phyloP scores from a whole-genome alignment of 805 yeast species.

The Cyberlindnera amylophila region DNA sequence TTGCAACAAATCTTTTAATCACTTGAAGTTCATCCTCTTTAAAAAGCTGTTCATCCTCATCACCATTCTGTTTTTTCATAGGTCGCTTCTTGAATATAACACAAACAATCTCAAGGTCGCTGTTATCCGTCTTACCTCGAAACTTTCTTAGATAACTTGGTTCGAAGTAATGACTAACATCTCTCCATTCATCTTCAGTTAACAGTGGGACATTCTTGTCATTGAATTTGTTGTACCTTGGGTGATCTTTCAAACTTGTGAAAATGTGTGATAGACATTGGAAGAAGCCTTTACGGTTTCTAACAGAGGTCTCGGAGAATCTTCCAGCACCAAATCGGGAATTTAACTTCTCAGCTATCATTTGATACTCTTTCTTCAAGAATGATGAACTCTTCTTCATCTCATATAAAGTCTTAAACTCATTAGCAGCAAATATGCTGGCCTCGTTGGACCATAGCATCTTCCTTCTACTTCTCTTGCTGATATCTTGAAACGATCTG shows the following conservation, averaged over 20 bases:
- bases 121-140: slow-evolving; percentile 13
- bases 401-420: slow-evolving; percentile 12
- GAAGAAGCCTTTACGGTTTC: slow-evolving; percentile 18
- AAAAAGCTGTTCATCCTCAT: background rate
- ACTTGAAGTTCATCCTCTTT: slow-evolving; percentile 3
- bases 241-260: slow-evolving; percentile 9
- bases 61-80: slow-evolving; percentile 7
- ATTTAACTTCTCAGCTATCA: slow-evolving; percentile 12
- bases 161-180: slow-evolving; percentile 10
- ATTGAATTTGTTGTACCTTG: slow-evolving; percentile 5
- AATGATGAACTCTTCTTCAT: slow-evolving; percentile 16
- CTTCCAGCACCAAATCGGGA: slow-evolving; percentile 3
- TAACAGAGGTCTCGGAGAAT: slow-evolving; percentile 17
- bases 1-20: slow-evolving; percentile 2
- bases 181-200: slow-evolving; percentile 11
- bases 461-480: slow-evolving; percentile 6
- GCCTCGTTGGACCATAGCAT: slow-evolving; percentile 17
- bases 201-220: slow-evolving; percentile 7
- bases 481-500: slow-evolving; percentile 3
- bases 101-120: slow-evolving; percentile 13
- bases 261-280: slow-evolving; percentile 16
- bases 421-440: slow-evolving; percentile 13
- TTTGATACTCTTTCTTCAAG: slow-evolving; percentile 16
- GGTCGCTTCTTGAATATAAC: slow-evolving; percentile 16
- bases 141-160: slow-evolving; percentile 17